A percentile compares a stretch with the other conserved stretches of the same genome.
Evolutionary conservation across 257 asterid species (phyloP).

Genomic region (Gentiana dahurica): DNA sequence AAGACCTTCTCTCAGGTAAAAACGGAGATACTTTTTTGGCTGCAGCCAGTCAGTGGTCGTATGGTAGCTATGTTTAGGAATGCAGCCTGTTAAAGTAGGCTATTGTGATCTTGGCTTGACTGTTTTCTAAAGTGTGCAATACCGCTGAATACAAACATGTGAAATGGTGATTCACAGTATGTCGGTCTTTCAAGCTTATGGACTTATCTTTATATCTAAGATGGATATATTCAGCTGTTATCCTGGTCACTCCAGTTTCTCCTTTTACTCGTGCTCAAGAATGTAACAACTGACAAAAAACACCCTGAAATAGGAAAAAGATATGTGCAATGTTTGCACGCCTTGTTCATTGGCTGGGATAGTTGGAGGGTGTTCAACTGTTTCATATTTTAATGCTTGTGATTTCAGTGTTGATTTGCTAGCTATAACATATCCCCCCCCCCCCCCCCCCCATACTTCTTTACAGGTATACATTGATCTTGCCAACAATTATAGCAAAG

Average conservation of each 20-base stretch:
- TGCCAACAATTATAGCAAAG: conserved; percentile 57
- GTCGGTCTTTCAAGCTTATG: neutral
- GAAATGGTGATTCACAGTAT: too few relatives aligned
- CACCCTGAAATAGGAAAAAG: too few relatives aligned
- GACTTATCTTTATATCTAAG: neutral
- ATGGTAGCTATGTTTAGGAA: too few relatives aligned
- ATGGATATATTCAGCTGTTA: neutral
- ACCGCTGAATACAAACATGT: too few relatives aligned
- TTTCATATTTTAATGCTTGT: neutral
- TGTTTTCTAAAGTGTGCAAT: too few relatives aligned
- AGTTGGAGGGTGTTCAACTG: neutral
- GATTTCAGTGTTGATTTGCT: conserved; percentile 2
- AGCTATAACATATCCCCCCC: neutral
- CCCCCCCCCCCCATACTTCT: neutral
- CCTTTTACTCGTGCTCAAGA: neutral
- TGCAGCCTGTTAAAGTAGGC: too few relatives aligned
- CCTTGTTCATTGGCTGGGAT: too few relatives aligned
- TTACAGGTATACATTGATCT: conserved; percentile 79
- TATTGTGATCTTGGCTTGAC: too few relatives aligned
- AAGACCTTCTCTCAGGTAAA: conserved; percentile 73
- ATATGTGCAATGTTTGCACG: too few relatives aligned
- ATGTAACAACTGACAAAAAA: too few relatives aligned
- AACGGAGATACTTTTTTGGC: too few relatives aligned
- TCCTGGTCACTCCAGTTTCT: neutral
- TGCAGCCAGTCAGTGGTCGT: too few relatives aligned